Percentiles rank a stretch among this genome's conserved stretches.
Evolutionary conservation across 139 green algal genomes (phyloP).

Genomic region (Coelastrella sp.): DNA sequence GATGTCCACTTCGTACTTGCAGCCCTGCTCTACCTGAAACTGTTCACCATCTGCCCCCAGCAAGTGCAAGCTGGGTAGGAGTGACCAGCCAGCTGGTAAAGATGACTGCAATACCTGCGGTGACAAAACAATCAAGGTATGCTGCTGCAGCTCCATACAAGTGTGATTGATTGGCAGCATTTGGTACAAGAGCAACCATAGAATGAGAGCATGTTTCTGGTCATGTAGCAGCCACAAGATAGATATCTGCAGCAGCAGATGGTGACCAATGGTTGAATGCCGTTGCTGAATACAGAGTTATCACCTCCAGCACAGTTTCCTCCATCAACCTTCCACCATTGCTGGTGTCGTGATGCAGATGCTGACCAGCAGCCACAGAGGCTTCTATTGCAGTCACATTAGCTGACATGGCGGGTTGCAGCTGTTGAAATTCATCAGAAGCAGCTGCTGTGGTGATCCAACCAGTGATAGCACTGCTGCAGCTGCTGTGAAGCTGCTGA

Average conservation of each 20-base stretch:
- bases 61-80: constrained; percentile 27
- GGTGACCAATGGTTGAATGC: no score
- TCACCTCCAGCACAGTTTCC: not conserved
- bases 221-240: no score
- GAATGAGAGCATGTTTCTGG: no score
- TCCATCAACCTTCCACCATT: constrained; percentile 21
- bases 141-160: not conserved
- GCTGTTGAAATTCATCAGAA: not conserved
- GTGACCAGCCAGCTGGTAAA: constrained; percentile 6
- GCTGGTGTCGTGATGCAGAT: not conserved
- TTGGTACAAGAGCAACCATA: no score
- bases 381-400: not conserved
- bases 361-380: not conserved
- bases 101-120: constrained; percentile 11
- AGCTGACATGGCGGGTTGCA: constrained; percentile 27
- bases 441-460: not conserved
- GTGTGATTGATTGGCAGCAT: no score
- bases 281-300: no score
- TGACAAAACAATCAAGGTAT: not conserved
- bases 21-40: constrained; percentile 6
- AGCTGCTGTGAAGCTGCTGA: not conserved
- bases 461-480: not conserved
- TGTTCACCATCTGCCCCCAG: not conserved
- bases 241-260: no score
- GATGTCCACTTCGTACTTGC: constrained; percentile 47